Percentiles rank a stretch among this genome's conserved stretches.
Conservation (phyloP, 148 eudicot genomes). For the Bassia scoparia region DNA sequence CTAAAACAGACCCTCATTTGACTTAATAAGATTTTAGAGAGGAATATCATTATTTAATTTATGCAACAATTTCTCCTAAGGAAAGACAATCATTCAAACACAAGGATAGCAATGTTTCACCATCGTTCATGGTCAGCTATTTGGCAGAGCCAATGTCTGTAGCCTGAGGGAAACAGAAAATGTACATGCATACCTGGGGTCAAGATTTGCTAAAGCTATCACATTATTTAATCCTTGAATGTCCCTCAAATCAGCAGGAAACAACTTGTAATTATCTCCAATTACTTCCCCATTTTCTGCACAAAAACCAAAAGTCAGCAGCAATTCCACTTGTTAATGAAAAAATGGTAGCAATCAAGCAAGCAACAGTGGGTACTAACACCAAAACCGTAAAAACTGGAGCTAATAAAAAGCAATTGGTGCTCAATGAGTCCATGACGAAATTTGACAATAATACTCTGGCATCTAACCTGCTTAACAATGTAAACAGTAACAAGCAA, state of each 20-base stretch:
- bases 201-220: slow-evolving; percentile 62
- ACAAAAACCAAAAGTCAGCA: slow-evolving; percentile 9
- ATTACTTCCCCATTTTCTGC: slow-evolving; percentile 90
- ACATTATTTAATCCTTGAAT: slow-evolving; percentile 56
- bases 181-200: slow-evolving; percentile 66
- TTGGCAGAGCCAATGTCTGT: neutral
- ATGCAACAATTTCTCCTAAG: neutral
- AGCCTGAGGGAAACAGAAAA: neutral
- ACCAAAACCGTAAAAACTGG: neutral
- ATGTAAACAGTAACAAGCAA: too few relatives aligned
- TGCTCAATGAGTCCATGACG: neutral
- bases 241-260: slow-evolving; percentile 88
- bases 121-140: neutral
- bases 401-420: neutral
- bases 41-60: neutral
- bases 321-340: slow-evolving; percentile 2
- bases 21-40: neutral
- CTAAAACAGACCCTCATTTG: neutral
- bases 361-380: neutral
- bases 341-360: neutral
- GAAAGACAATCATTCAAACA: neutral
- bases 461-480: neutral
- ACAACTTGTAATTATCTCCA: slow-evolving; percentile 81
- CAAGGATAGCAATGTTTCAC: neutral
- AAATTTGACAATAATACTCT: too few relatives aligned